Base-by-base conservation (phyloP, 495 filamentous ascomycete genomes). In the Neurospora africana region DNA sequence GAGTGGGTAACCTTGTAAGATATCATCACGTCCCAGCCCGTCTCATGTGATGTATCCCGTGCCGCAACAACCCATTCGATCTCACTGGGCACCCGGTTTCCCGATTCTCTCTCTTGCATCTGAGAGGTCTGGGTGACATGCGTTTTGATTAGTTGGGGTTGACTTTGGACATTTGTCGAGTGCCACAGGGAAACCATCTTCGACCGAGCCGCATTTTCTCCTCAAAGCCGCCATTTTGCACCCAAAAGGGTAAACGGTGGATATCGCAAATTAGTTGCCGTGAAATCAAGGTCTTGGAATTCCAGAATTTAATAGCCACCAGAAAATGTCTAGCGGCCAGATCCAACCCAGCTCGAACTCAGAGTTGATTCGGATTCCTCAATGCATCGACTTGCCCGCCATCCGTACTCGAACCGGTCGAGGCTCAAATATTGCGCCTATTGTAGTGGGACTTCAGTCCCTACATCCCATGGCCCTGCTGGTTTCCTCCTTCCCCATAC, bases 401-500 rank as follows among this genome's bases (percentile, higher is more conserved):
- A 65, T 35, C 47, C 15, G 23, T 9, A 65, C 27, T 65, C 19
- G 2, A 65, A 65, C 53, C 19, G 19, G 53, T 3, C 15, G 15
- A 33, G 27, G 7, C 53, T 15, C 53, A 33, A 65, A 19, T 58
- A 21, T 2, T 19, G 27, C 33, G 27, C 53, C 27, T 33, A 7
- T 10, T 19, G 13, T 5, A 4, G 15, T 61, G 53, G 53, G 27
- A 33, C 3, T 19, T 58, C 0, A 7, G 6, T 27, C 27, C 53
- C 53, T 65, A 65, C 6, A 65, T 65, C 13, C 53, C 53, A 65
- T 65, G 53, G 53, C 53, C 27, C 23, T 78, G 77, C 47, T 76
- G 78, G 30, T 72, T 75, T 41, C 76, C 77, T 23, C 73, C 70
- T 38, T 82, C 81, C 13, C 81, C 82, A 67, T 84, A 84, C 83